phyloP scores from a whole-genome alignment of 352 stramenopile genomes.

The Globisporangium middletonii region DNA sequence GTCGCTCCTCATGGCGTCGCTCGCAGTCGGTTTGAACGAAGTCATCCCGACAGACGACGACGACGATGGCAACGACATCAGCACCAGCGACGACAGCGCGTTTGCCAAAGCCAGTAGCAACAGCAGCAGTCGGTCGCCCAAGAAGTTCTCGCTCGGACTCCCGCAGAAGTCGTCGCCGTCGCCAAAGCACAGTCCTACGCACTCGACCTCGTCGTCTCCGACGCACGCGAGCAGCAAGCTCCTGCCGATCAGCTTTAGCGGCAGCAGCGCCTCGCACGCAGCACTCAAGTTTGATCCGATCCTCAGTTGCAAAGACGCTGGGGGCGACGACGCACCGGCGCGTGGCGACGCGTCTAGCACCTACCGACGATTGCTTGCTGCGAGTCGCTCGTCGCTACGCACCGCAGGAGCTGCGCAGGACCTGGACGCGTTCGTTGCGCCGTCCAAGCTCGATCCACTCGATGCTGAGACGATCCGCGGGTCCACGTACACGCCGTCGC shows the following conservation, averaged over 20 bases:
- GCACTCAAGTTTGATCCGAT: constrained; percentile 11
- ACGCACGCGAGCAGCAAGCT: constrained; percentile 8
- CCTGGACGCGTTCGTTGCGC: background rate
- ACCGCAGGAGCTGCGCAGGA: background rate
- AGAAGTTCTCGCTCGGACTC: constrained; percentile 9
- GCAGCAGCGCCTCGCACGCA: background rate
- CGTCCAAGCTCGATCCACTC: constrained; percentile 10
- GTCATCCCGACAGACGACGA: constrained; percentile 2
- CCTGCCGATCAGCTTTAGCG: background rate
- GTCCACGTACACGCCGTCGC: background rate
- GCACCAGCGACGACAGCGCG: too few species aligned
- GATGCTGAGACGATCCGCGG: constrained; percentile 6
- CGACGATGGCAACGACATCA: background rate
- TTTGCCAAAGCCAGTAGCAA: background rate
- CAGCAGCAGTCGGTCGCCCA: constrained; percentile 1
- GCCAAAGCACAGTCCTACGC: background rate
- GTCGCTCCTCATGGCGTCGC: constrained; percentile 9
- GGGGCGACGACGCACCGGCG: too few species aligned
- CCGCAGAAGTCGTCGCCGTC: constrained; percentile 1
- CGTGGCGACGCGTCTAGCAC: background rate
- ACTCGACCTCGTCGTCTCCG: background rate
- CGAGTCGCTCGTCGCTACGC: constrained; percentile 3
- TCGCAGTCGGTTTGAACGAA: constrained; percentile 11
- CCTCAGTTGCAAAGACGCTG: constrained; percentile 1
- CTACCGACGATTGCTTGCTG: constrained; percentile 3